Base-by-base conservation (phyloP, 2,329 filamentous ascomycete species). In the Fusarium sp. region DNA sequence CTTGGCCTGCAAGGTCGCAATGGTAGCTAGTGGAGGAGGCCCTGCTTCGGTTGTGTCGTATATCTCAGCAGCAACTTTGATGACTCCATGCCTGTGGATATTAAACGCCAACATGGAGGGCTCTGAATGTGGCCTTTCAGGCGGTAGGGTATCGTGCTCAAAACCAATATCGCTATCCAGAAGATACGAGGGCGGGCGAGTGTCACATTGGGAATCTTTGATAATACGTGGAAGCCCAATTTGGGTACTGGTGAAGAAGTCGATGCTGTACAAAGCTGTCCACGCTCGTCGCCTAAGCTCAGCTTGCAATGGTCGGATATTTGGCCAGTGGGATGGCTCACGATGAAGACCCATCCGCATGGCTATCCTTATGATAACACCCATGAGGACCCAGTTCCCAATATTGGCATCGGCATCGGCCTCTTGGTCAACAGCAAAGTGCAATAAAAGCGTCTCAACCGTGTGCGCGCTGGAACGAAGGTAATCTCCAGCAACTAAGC, bases 201-300 rank as follows among this genome's bases (percentile, higher is more conserved):
- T 54, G 47, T 74, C 68, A 39, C 67, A 75, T 35, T 72, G 73
- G 12, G 64, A 63, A 35, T 75, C 70, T 18, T 75, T 74, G 28
- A 70, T 70, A 18, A 76, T 67, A n/a, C 70, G 70, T 9, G 73
- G 74, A 6, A 75, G 47, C 31, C 73, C 64, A 8, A 72, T 52
- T 38, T 76, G 72, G 7, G 66, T 71, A 49, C 70, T 75, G 3
- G 70, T 75, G 24, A 76, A 75, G 31, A 75, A 75, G 24, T 75
- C 62, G 59, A 74, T 64, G 26, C 72, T 70, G n/a, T 76, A 72
- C 4, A 75, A 33, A 5, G 58, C 55, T 44, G 68, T 72, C 74
- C 70, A 75, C 6, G 67, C 45, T 7, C 73, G 55, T 38, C 73
- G 47, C 18, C 70, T 52, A 38, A 75, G 58, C 33, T 76, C 70